Conservation (phyloP, 208 protist genomes). For the Leishmania guyanensis region DNA sequence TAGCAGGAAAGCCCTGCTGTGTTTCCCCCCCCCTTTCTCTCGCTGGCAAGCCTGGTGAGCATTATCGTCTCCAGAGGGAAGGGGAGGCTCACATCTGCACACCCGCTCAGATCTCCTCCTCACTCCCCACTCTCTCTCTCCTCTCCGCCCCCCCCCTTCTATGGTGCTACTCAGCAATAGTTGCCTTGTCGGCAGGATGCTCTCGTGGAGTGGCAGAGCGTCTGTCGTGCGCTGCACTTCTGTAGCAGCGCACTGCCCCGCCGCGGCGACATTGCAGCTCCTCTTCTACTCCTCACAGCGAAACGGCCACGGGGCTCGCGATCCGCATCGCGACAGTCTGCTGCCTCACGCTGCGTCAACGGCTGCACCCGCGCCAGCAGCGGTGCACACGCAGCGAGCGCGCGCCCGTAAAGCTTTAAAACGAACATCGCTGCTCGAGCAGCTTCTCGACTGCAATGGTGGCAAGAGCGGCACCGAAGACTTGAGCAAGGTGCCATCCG, state of each 20-base stretch:
- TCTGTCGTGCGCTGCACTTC: constrained; percentile 1
- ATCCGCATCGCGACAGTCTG: not conserved
- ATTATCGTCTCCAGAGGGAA: not conserved
- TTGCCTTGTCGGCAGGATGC: not conserved
- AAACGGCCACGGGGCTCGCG: not conserved
- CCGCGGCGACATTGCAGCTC: not conserved
- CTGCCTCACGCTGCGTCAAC: not conserved
- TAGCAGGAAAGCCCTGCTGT: not conserved
- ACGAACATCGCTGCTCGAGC: constrained; percentile 19
- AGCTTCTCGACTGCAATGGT: constrained; percentile 8
- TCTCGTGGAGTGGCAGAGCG: not conserved
- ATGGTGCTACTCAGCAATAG: not conserved
- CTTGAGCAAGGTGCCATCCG: not conserved
- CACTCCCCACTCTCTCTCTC: not conserved
- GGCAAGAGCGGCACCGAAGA: not conserved
- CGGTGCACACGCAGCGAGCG: not conserved
- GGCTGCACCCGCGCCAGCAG: not conserved
- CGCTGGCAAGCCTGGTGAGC: not conserved
- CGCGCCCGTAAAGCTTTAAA: constrained; percentile 1
- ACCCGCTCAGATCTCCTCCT: not conserved
- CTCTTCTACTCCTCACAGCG: not conserved
- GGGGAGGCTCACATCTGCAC: not conserved
- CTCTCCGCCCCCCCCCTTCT: not conserved
- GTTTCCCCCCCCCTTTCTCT: not conserved
- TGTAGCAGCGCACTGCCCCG: not conserved